These are phyloP conservation scores for Stentor coeruleus DNA, from an alignment of 73 alveolate species.

Conservation along the genomic window DNA sequence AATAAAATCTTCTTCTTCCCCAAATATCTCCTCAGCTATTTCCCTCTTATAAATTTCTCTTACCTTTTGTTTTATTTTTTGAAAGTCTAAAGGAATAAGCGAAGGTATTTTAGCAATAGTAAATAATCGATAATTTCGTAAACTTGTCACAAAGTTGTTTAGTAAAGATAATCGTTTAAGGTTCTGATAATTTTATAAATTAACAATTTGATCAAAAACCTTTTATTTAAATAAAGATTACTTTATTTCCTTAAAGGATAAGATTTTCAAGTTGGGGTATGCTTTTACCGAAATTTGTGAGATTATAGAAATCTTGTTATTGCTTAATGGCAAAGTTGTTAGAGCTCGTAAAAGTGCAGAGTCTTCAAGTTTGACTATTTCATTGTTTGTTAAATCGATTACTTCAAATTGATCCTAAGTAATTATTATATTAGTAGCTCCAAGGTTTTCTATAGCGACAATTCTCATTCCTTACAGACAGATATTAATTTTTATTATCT, in stretches of 20 bases:
- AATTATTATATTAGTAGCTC: constrained; percentile 50
- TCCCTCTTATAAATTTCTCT: no score
- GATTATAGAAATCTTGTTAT: constrained; percentile 64
- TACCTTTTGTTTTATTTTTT: constrained; percentile 72
- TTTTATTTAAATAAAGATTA: constrained; percentile 38
- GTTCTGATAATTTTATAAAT: constrained; percentile 60
- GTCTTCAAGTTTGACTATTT: constrained; percentile 64
- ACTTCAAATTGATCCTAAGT: constrained; percentile 76
- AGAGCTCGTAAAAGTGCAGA: constrained; percentile 63
- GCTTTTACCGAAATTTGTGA: constrained; percentile 59
- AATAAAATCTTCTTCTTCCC: constrained; percentile 22
- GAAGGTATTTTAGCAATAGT: constrained; percentile 67
- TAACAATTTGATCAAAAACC: constrained; percentile 67
- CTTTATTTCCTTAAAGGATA: constrained; percentile 68
- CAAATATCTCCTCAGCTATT: constrained; percentile 68
- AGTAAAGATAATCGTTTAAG: constrained; percentile 61
- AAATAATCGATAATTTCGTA: constrained; percentile 69
- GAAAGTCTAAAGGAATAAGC: constrained; percentile 75
- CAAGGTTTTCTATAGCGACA: constrained; percentile 73
- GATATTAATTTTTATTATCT: no score
- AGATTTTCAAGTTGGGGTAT: constrained; percentile 67
- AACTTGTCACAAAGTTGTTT: constrained; percentile 69
- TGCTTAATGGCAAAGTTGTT: constrained; percentile 63
- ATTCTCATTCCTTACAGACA: constrained; percentile 72
- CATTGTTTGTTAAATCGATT: constrained; percentile 83